phyloP scores from a whole-genome alignment of 495 filamentous ascomycete genomes.

The Daldinia decipiens region DNA sequence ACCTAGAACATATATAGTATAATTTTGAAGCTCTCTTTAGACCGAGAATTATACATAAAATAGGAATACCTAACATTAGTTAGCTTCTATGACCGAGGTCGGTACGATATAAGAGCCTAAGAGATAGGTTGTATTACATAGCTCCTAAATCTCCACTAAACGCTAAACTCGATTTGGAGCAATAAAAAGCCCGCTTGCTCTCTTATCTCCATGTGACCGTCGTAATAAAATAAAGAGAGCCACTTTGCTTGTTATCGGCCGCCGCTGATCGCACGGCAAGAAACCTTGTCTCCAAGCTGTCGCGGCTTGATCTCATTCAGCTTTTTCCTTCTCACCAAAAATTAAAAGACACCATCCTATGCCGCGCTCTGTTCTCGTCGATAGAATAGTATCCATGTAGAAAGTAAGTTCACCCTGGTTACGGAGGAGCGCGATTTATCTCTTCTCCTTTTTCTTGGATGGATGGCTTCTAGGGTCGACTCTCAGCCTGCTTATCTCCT shows the following conservation, averaged over 20 bases:
- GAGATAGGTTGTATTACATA: too few species aligned
- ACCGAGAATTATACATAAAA: too few species aligned
- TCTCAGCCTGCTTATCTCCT: slow-evolving; percentile 23
- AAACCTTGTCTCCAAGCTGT: slow-evolving; percentile 36
- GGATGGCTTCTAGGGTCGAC: neutral
- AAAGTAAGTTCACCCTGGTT: slow-evolving; percentile 24
- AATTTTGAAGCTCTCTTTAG: too few species aligned
- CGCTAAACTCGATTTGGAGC: slow-evolving; percentile 18
- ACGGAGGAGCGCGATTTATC: neutral
- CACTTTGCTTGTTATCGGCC: slow-evolving; percentile 34
- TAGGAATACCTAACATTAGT: too few species aligned
- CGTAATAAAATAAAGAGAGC: slow-evolving; percentile 27
- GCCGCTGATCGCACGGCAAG: slow-evolving; percentile 39
- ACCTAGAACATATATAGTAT: too few species aligned
- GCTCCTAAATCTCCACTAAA: neutral
- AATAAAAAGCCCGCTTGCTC: neutral
- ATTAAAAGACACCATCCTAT: neutral
- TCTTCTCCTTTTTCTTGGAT: slow-evolving; percentile 15
- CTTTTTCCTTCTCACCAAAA: slow-evolving; percentile 20
- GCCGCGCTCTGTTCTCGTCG: neutral
- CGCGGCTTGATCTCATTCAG: slow-evolving; percentile 42
- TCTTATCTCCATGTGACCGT: slow-evolving; percentile 45
- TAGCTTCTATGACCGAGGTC: neutral
- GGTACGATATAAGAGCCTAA: too few species aligned
- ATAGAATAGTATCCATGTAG: slow-evolving; percentile 44